Evolutionary conservation across 2,329 filamentous ascomycete species (phyloP).

Genomic region (Epichloe coenophiala): DNA sequence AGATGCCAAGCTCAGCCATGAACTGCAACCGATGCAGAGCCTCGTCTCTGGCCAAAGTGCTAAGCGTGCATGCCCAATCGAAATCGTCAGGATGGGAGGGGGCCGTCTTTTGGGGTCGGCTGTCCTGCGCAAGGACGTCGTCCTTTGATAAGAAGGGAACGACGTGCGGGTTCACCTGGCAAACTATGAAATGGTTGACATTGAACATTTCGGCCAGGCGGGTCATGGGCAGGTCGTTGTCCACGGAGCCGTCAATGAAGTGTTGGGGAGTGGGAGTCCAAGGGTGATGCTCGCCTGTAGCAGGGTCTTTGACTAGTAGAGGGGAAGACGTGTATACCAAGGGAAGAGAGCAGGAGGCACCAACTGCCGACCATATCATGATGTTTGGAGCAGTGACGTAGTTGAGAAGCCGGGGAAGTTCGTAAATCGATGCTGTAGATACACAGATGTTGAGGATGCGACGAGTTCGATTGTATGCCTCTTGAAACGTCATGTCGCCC

Average conservation of each 20-base stretch:
- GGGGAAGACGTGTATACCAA: conserved; percentile 69
- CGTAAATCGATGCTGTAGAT: conserved; percentile 75
- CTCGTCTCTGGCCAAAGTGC: conserved; percentile 65
- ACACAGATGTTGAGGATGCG: conserved; percentile 90
- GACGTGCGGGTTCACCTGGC: conserved; percentile 90
- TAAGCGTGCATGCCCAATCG: conserved; percentile 53
- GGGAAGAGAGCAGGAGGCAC: conserved; percentile 89
- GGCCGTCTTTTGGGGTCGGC: conserved; percentile 12
- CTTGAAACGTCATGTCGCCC: conserved; percentile 86
- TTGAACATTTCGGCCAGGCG: conserved; percentile 91
- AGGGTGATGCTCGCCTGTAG: conserved; percentile 60
- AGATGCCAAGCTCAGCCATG: conserved; percentile 65
- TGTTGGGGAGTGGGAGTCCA: conserved; percentile 79
- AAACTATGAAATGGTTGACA: conserved; percentile 96
- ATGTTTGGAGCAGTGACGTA: conserved; percentile 91
- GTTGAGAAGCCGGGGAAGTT: conserved; percentile 70
- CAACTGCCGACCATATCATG: conserved; percentile 90
- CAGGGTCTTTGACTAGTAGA: conserved; percentile 71
- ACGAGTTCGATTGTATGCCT: conserved; percentile 88
- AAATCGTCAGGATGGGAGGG: conserved; percentile 23
- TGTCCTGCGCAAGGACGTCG: conserved; percentile 37
- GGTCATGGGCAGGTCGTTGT: conserved; percentile 87
- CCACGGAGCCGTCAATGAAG: conserved; percentile 91
- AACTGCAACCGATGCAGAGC: conserved; percentile 69
- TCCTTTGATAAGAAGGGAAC: conserved; percentile 73